These are phyloP conservation scores for Leersia perrieri DNA, from an alignment of 176 grass and related monocot genomes.

Conservation along the genomic window DNA sequence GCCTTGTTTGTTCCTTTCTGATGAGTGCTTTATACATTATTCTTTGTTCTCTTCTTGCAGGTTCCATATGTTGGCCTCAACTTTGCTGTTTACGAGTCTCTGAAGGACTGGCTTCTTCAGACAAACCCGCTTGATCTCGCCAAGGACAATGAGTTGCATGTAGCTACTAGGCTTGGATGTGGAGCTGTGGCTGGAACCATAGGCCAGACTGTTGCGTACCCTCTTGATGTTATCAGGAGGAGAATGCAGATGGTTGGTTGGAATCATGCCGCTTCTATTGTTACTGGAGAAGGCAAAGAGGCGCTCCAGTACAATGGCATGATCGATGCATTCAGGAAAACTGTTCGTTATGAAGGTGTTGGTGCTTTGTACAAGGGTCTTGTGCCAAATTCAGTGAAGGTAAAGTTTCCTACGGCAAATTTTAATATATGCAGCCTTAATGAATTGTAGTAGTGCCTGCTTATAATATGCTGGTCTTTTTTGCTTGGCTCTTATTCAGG, in stretches of 20 bases:
- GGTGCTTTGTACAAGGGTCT: slow-evolving; percentile 98
- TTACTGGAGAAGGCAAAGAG: slow-evolving; percentile 64
- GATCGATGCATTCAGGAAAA: slow-evolving; percentile 93
- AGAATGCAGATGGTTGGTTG: slow-evolving; percentile 99
- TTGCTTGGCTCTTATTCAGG: slow-evolving; percentile 42
- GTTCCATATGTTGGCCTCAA: slow-evolving; percentile 96
- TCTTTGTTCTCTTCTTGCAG: slow-evolving; percentile 37
- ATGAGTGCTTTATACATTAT: background rate
- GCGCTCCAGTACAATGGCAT: slow-evolving; percentile 82
- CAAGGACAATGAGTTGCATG: slow-evolving; percentile 67
- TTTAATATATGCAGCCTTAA: background rate
- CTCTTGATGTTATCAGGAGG: slow-evolving; percentile 92
- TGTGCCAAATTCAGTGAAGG: slow-evolving; percentile 97
- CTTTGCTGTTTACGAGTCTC: slow-evolving; percentile 92
- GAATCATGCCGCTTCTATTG: slow-evolving; percentile 80
- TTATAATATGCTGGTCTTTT: background rate
- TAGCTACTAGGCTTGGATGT: slow-evolving; percentile 77
- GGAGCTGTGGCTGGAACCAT: slow-evolving; percentile 86
- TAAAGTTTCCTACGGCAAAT: background rate
- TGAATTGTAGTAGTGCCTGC: background rate
- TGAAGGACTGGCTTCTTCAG: slow-evolving; percentile 83
- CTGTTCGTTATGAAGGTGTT: slow-evolving; percentile 79
- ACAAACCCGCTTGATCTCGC: slow-evolving; percentile 67
- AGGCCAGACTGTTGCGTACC: slow-evolving; percentile 96
- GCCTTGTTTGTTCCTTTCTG: background rate